Evolutionary conservation across 1,284 basidiomycete species (phyloP), one percentile per base, ranked within the genome.

Genomic region (Malassezia slooffiae): DNA sequence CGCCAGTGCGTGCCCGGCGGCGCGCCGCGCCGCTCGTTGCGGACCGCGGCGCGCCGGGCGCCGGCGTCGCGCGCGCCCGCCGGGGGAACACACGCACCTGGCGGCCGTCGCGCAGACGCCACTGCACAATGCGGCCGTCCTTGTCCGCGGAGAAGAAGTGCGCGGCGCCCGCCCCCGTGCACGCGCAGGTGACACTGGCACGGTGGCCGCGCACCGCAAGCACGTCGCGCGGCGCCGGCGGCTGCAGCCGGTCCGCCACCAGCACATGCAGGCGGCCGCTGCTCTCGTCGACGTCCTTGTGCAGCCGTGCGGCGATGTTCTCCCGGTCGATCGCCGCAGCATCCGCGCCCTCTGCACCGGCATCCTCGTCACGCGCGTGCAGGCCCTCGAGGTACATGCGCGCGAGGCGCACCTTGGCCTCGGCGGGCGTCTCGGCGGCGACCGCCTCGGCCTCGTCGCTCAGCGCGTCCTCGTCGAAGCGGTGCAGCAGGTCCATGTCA

Each of bases 261-360:
- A 83, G 84, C 26, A 83, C 70, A 70, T 88, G 83, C n/a, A 88
- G 72, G 68, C 82, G 86, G 36, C 64, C 56, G 17, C 51, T 51
- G 19, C 54, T 45, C 19, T 62, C 55, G 10, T 56, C 46, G 10
- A 62, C 62, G 34, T 67, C 65, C 47, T 58, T 58, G 24, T 86
- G 85, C 53, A 97, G 73, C 35, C 90, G 75, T 13, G 87, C 78
- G 32, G 86, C 85, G 51, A 97, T 86, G 55, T 93, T 77, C 53
- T 95, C 89, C 55, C 79, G 78, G 74, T 96, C 90, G 36, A 91
- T 80, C 55, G 90, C 87, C 0, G 85, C 87, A 3, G 91, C 91
- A 64, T 97, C 90, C 52, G 81, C 86, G 38, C 60, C 60, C 27
- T 58, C 51, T 17, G 54, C 57, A 38, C 43, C 58, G 46, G 57